Conservation (phyloP, 176 grass and related monocot species). For the Rhipidocladum racemiflorum region DNA sequence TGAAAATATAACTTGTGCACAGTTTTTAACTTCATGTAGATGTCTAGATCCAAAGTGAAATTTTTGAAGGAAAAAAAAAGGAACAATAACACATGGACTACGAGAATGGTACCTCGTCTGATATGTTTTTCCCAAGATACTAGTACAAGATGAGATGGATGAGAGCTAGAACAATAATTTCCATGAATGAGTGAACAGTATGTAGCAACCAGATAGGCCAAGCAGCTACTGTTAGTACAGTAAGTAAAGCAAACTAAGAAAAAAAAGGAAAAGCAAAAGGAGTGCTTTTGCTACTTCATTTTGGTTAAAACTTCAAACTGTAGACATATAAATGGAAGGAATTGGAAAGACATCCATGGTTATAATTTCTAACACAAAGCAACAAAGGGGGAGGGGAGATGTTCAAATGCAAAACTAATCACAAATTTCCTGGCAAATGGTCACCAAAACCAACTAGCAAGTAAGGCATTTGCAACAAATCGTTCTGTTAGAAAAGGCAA, state of each 20-base stretch:
- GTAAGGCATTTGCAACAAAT: background rate
- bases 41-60: background rate
- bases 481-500: background rate
- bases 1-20: background rate
- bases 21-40: background rate
- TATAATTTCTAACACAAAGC: background rate
- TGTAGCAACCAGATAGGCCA: slow-evolving; percentile 9
- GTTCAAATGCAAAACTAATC: background rate
- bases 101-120: background rate
- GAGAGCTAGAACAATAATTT: slow-evolving; percentile 31
- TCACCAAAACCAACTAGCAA: background rate
- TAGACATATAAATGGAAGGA: background rate
- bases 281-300: background rate
- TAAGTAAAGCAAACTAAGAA: background rate
- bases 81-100: background rate
- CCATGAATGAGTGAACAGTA: slow-evolving; percentile 22
- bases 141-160: slow-evolving; percentile 21
- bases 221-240: background rate
- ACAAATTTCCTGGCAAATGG: background rate
- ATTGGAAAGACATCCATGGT: background rate
- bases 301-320: background rate
- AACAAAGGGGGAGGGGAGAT: background rate
- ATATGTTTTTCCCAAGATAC: background rate
- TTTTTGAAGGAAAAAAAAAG: background rate
- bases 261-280: background rate